Percentiles rank a stretch among this genome's conserved stretches.
Conservation (phyloP, 2,329 filamentous ascomycete species). For the Penicillium griseofulvum region DNA sequence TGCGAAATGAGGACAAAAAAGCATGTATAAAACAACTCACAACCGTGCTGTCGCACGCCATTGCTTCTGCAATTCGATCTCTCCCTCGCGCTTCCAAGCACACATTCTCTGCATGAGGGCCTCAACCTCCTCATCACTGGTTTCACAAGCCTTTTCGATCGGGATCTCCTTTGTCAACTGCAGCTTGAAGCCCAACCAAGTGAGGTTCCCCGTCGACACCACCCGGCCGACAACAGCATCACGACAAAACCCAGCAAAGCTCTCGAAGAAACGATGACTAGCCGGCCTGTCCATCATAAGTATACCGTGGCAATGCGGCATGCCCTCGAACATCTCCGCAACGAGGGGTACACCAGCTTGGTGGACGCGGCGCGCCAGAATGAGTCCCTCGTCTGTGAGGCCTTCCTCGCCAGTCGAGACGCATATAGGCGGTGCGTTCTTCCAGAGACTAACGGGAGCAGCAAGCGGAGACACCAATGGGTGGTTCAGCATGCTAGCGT, state of each 20-base stretch:
- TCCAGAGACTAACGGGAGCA: slow-evolving; percentile 38
- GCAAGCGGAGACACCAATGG: slow-evolving; percentile 44
- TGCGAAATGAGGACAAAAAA: background rate
- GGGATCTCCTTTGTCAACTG: slow-evolving; percentile 28
- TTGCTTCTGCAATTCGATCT: slow-evolving; percentile 32
- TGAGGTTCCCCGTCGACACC: slow-evolving; percentile 28
- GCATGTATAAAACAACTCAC: slow-evolving; percentile 12
- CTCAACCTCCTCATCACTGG: slow-evolving; percentile 40
- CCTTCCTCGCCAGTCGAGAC: slow-evolving; percentile 44
- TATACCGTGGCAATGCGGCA: slow-evolving; percentile 55
- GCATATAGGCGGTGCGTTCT: slow-evolving; percentile 42
- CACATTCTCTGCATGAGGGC: slow-evolving; percentile 27
- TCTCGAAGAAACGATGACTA: slow-evolving; percentile 53
- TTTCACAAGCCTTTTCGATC: slow-evolving; percentile 32
- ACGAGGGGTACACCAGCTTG: slow-evolving; percentile 37
- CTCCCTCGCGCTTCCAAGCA: slow-evolving; percentile 35
- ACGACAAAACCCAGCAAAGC: slow-evolving; percentile 55
- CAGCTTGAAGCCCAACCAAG: slow-evolving; percentile 32
- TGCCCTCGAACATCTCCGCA: slow-evolving; percentile 45
- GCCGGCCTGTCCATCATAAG: slow-evolving; percentile 51
- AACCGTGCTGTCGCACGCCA: slow-evolving; percentile 35
- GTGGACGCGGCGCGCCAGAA: slow-evolving; percentile 42
- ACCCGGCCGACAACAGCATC: slow-evolving; percentile 33
- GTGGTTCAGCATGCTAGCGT: slow-evolving; percentile 39
- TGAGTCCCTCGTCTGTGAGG: slow-evolving; percentile 42